Conservation (phyloP, 2,329 filamentous ascomycete genomes). For the Arachnomyces sp. region DNA sequence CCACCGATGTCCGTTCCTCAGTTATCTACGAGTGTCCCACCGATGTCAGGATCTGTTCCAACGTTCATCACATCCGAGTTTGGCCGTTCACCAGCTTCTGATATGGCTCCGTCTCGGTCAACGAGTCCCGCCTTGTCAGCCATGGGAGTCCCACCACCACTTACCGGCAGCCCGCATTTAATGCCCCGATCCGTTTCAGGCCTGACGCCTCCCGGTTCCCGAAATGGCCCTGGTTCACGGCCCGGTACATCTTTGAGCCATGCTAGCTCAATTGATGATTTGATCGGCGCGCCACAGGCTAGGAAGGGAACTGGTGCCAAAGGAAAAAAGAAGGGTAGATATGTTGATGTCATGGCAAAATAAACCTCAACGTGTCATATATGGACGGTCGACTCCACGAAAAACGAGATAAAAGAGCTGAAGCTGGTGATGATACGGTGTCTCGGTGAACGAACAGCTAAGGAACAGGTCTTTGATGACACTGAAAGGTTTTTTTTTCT, state of each 20-base stretch:
- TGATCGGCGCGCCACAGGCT: constrained; percentile 66
- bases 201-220: constrained; percentile 28
- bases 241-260: constrained; percentile 78
- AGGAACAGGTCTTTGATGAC: too few species aligned
- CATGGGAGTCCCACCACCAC: constrained; percentile 16
- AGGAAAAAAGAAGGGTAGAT: constrained; percentile 75
- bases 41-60: constrained; percentile 11
- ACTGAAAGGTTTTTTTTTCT: too few species aligned
- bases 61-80: constrained; percentile 5
- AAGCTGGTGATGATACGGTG: neutral
- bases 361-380: constrained; percentile 13
- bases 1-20: constrained; percentile 23
- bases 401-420: too few species aligned
- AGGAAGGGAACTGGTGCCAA: constrained; percentile 57
- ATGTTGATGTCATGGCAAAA: constrained; percentile 93
- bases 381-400: too few species aligned
- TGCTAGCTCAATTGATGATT: constrained; percentile 89
- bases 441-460: neutral
- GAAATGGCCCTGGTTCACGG: constrained; percentile 52
- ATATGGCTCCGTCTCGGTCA: constrained; percentile 16
- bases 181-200: constrained; percentile 29
- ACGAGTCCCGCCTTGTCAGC: constrained; percentile 11
- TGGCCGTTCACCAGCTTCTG: constrained; percentile 11
- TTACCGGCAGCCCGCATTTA: constrained; percentile 24
- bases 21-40: constrained; percentile 10